These are phyloP conservation scores for Pythium insidiosum DNA, from an alignment of 352 stramenopile genomes.

Conservation along the genomic window DNA sequence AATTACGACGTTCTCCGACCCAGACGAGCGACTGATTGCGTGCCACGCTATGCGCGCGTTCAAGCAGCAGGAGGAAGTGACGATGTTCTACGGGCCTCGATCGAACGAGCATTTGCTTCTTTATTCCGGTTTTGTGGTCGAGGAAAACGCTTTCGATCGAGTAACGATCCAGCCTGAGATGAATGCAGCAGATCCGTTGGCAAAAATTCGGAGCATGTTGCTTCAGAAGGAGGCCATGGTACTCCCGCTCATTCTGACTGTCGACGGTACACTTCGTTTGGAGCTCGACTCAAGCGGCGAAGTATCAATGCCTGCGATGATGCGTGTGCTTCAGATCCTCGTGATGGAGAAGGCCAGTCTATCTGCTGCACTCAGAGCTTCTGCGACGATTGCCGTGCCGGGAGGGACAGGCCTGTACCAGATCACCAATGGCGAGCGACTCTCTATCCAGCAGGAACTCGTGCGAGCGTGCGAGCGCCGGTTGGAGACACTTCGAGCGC, in stretches of 20 bases:
- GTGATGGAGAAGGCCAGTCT: constrained; percentile 27
- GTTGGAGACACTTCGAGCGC: too few species aligned
- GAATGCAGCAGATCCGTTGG: constrained; percentile 14
- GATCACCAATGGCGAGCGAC: too few species aligned
- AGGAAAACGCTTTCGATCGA: constrained; percentile 25
- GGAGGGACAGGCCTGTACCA: too few species aligned
- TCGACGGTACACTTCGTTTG: constrained; percentile 12
- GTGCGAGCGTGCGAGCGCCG: too few species aligned
- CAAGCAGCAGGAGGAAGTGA: constrained; percentile 25
- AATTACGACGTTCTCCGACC: constrained; percentile 38
- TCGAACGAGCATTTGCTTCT: constrained; percentile 42
- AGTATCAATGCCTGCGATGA: constrained; percentile 16
- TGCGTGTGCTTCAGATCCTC: constrained; percentile 23
- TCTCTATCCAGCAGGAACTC: too few species aligned
- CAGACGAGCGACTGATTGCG: constrained; percentile 16
- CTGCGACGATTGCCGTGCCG: constrained; percentile 6
- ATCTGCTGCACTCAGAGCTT: constrained; percentile 17
- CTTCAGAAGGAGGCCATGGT: constrained; percentile 27
- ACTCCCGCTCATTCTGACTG: constrained; percentile 4
- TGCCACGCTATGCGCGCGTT: constrained; percentile 36
- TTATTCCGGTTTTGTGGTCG: constrained; percentile 50
- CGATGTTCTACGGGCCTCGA: constrained; percentile 57
- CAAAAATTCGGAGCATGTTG: constrained; percentile 37
- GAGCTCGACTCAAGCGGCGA: constrained; percentile 6
- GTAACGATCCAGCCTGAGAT: constrained; percentile 16